Base-by-base conservation (phyloP, 129 eudicot genomes). In the Lonicera japonica region DNA sequence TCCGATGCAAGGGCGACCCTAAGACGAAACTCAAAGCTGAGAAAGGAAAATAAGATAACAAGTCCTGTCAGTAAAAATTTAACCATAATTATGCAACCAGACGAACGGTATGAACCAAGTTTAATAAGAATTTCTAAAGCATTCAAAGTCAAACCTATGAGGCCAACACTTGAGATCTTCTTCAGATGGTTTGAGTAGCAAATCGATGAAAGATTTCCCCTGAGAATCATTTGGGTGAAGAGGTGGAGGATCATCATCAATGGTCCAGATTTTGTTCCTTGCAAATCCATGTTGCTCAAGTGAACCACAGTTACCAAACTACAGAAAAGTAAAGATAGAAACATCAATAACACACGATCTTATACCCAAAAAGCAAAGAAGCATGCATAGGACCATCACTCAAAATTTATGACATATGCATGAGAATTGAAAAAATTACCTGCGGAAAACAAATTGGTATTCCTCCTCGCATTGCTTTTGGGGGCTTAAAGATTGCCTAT, bases 91-190 rank as follows among this genome's bases (percentile, higher is more conserved):
- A 25, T 56, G 12, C 36, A 23, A 14, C 24, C 36, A 23, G 1
- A n/a, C n/a, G 15, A 55, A 12, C 40, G 16, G 5, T 43, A 3
- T 43, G 50, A 14, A 3, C 3, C 4, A 43, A 8, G 50, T 43
- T 43, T 19, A 54, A 60, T 12, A 57, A 13, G 21, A 38, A 14
- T 47, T 47, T 11, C 36, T 1, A 73, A 22, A 17, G 20, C 22
- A 25, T 62, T 15, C 7, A 56, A 46, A 45, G 22, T 5, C 25
- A 54, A 78, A 90, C 97, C 97, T 77, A 70, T 92, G 86, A 9
- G 96, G 98, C 95, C 91, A 92, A 64, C 58, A 72, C 78, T 80
- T 92, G 21, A 80, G 81, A 70, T 92, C 98, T 60, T 87, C 96
- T 69, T 86, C 80, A 12, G 91, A 77, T 11, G 96, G 91, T 82